Conservation (phyloP, 2,329 filamentous ascomycete species). For the Clonostachys rosea region DNA sequence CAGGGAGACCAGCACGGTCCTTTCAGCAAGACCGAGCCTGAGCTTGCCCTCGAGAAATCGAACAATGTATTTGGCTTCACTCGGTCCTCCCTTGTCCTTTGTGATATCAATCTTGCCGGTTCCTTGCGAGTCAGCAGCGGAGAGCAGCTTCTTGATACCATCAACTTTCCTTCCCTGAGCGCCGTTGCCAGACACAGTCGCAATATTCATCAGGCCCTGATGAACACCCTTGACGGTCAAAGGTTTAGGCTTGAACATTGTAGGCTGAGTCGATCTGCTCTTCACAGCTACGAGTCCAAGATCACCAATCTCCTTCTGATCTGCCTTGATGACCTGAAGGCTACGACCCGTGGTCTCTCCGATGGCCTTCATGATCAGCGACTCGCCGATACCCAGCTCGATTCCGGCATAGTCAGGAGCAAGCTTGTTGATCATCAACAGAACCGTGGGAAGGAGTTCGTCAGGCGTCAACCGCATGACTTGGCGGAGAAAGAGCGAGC, state of each 20-base stretch:
- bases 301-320: constrained; percentile 95
- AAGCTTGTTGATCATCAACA: constrained; percentile 97
- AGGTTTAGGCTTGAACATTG: constrained; percentile 96
- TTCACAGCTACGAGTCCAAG: constrained; percentile 92
- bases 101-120: constrained; percentile 81
- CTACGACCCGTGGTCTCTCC: constrained; percentile 90
- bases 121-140: constrained; percentile 73
- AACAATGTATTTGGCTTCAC: constrained; percentile 91
- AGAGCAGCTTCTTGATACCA: constrained; percentile 93
- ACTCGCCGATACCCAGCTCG: constrained; percentile 97
- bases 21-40: constrained; percentile 86
- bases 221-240: constrained; percentile 84
- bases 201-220: constrained; percentile 82
- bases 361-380: constrained; percentile 97
- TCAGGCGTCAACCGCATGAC: constrained; percentile 87
- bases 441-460: constrained; percentile 81
- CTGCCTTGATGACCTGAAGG: constrained; percentile 83
- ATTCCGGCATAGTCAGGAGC: constrained; percentile 96
- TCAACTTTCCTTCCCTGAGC: constrained; percentile 89
- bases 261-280: constrained; percentile 89
- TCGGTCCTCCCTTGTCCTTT: constrained; percentile 88
- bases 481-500: constrained; percentile 85
- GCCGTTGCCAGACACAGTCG: constrained; percentile 79
- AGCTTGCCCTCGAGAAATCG: constrained; percentile 94
- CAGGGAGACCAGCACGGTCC: constrained; percentile 82